Evolutionary conservation across 1,139 yeast species (phyloP).

Genomic region (Yamadazyma dushanensis): DNA sequence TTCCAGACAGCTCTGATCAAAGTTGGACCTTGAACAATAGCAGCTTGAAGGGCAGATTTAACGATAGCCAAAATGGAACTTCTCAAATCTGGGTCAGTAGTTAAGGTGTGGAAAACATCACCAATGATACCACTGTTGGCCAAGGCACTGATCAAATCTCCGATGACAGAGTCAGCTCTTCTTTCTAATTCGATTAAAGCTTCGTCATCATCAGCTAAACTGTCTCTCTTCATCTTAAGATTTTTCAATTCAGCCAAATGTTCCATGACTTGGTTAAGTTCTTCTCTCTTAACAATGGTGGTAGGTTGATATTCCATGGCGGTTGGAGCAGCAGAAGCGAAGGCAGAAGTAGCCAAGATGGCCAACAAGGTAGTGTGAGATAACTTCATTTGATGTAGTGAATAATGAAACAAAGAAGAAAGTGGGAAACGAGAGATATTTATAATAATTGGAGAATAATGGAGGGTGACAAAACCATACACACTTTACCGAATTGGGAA

Average conservation of each 20-base stretch:
- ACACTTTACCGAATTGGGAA: slow-evolving; percentile 11
- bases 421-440: slow-evolving; percentile 4
- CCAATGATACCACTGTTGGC: slow-evolving; percentile 40
- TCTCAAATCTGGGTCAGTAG: slow-evolving; percentile 31
- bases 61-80: slow-evolving; percentile 27
- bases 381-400: slow-evolving; percentile 34
- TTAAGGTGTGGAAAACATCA: slow-evolving; percentile 38
- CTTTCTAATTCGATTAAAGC: slow-evolving; percentile 30
- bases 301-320: slow-evolving; percentile 15
- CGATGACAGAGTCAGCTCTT: slow-evolving; percentile 41
- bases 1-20: slow-evolving; percentile 45
- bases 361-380: slow-evolving; percentile 44
- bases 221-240: slow-evolving; percentile 37
- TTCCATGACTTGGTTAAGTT: slow-evolving; percentile 34
- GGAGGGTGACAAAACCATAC: neutral
- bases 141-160: slow-evolving; percentile 40
- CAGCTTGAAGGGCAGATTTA: slow-evolving; percentile 35
- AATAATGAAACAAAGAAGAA: slow-evolving; percentile 1
- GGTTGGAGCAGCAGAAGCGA: slow-evolving; percentile 45
- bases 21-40: slow-evolving; percentile 44
- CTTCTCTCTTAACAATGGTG: slow-evolving; percentile 38
- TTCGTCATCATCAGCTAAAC: slow-evolving; percentile 27
- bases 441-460: slow-evolving; percentile 6
- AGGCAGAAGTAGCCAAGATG: slow-evolving; percentile 40
- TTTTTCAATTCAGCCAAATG: slow-evolving; percentile 35